A percentile compares a stretch with the other conserved stretches of the same genome.
phyloP scores from a whole-genome alignment of 2,329 filamentous ascomycete genomes.

The Arthrobotrys conoides region DNA sequence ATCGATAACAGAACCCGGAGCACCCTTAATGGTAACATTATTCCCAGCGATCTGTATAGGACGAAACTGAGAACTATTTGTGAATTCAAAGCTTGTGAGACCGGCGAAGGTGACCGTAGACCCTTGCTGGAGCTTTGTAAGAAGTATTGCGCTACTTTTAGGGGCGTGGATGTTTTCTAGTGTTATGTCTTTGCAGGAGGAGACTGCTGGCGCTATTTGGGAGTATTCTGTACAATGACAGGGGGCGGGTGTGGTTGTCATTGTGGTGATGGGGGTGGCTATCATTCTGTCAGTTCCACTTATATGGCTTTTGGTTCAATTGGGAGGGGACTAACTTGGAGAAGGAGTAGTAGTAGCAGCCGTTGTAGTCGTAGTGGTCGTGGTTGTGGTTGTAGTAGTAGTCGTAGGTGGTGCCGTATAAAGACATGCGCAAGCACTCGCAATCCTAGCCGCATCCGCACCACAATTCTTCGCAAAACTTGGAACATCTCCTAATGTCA shows the following conservation, averaged over 20 bases:
- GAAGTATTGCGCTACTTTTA: slow-evolving; percentile 67
- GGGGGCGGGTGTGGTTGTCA: slow-evolving; percentile 23
- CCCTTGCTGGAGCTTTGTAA: slow-evolving; percentile 67
- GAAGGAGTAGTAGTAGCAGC: slow-evolving; percentile 24
- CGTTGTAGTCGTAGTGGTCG: slow-evolving; percentile 31
- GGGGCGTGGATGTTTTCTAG: slow-evolving; percentile 68
- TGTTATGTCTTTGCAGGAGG: slow-evolving; percentile 68
- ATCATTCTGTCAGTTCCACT: not conserved
- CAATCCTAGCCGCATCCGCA: slow-evolving; percentile 29
- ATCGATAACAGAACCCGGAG: slow-evolving; percentile 66
- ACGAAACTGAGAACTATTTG: slow-evolving; percentile 66
- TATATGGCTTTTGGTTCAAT: no score
- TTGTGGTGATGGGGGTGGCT: slow-evolving; percentile 26
- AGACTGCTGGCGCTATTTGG: slow-evolving; percentile 66
- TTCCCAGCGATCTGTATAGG: slow-evolving; percentile 67
- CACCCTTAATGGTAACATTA: slow-evolving; percentile 67
- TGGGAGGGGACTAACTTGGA: slow-evolving; percentile 1
- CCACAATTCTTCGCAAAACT: slow-evolving; percentile 41
- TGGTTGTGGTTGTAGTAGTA: slow-evolving; percentile 30
- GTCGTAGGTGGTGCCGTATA: slow-evolving; percentile 40
- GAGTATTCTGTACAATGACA: slow-evolving; percentile 63
- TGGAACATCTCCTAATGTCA: slow-evolving; percentile 31
- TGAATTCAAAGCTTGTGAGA: slow-evolving; percentile 67
- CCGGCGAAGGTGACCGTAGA: slow-evolving; percentile 68
- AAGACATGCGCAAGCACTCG: slow-evolving; percentile 48